Conservation (phyloP, 2,329 filamentous ascomycete genomes). For the Diaporthe ampelina region DNA sequence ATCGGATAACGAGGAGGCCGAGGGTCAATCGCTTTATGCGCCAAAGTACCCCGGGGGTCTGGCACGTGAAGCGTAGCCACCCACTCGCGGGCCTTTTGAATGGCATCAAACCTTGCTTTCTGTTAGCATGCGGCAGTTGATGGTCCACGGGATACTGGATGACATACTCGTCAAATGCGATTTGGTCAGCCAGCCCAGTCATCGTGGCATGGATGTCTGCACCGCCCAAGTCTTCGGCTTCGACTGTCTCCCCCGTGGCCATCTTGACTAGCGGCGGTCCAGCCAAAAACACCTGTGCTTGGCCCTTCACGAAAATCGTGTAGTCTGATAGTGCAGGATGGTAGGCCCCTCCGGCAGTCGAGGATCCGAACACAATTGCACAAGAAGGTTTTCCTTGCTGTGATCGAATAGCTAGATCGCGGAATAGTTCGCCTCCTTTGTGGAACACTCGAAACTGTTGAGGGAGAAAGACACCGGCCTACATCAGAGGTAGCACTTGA, state of each 20-base stretch:
- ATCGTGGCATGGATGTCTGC: not conserved
- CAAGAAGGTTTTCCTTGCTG: constrained; percentile 9
- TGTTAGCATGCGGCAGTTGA: too few species aligned
- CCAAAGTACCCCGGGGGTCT: not conserved
- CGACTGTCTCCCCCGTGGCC: constrained; percentile 8
- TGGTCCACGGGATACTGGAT: not conserved
- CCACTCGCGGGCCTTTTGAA: constrained; percentile 7
- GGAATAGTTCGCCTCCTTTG: constrained; percentile 4
- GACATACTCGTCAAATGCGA: not conserved
- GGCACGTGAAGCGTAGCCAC: not conserved
- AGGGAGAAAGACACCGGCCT: not conserved
- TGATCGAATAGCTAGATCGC: not conserved
- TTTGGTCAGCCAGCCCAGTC: constrained; percentile 6
- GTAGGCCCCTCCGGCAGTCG: constrained; percentile 4
- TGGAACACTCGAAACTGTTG: constrained; percentile 7
- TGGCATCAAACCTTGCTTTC: not conserved
- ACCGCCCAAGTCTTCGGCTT: not conserved
- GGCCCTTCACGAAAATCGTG: not conserved
- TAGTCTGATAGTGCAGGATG: constrained; percentile 1
- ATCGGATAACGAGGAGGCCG: not conserved
- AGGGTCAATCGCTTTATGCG: not conserved
- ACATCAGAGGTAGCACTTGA: too few species aligned
- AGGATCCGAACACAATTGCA: not conserved
- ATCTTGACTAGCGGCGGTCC: constrained; percentile 8
- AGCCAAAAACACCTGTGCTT: not conserved